Percentiles rank a stretch among this genome's conserved stretches.
These are phyloP conservation scores for Prinsepia uniflora DNA, from an alignment of 306 rosid species.

Conservation along the genomic window DNA sequence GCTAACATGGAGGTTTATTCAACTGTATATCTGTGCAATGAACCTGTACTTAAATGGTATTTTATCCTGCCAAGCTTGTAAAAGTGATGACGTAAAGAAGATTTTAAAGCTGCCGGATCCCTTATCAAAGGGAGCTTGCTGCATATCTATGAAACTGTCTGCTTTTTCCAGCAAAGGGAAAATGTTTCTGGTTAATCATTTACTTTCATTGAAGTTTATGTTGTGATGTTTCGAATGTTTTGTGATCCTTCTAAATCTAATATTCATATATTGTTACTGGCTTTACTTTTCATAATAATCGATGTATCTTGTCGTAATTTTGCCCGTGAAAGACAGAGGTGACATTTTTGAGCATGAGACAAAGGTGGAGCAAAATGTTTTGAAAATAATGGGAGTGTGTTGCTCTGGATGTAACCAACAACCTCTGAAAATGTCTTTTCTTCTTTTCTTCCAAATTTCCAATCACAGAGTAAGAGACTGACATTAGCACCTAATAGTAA, in stretches of 20 bases:
- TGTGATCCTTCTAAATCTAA: neutral
- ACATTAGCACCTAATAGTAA: conserved; percentile 1
- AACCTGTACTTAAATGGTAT: conserved; percentile 25
- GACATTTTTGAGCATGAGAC: conserved; percentile 5
- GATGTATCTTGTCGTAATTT: no score
- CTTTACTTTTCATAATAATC: no score
- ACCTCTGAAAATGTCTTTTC: neutral
- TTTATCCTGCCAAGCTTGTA: conserved; percentile 23
- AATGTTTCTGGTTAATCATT: neutral
- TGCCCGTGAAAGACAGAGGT: neutral
- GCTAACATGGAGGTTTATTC: conserved; percentile 31
- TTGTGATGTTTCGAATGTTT: neutral
- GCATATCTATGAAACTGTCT: conserved; percentile 12
- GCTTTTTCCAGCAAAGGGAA: neutral
- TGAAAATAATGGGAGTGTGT: conserved; percentile 11
- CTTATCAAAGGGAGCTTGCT: conserved; percentile 12
- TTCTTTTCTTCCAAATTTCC: conserved; percentile 3
- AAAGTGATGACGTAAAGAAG: conserved; percentile 16
- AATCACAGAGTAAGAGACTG: neutral
- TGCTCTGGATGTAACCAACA: conserved; percentile 11
- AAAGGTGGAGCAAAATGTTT: neutral
- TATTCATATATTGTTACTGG: neutral
- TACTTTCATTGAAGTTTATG: neutral
- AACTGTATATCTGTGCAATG: conserved; percentile 39
- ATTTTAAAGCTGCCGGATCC: conserved; percentile 15